Conservation (phyloP, 2,329 filamentous ascomycete genomes). For the Ilyonectria robusta region DNA sequence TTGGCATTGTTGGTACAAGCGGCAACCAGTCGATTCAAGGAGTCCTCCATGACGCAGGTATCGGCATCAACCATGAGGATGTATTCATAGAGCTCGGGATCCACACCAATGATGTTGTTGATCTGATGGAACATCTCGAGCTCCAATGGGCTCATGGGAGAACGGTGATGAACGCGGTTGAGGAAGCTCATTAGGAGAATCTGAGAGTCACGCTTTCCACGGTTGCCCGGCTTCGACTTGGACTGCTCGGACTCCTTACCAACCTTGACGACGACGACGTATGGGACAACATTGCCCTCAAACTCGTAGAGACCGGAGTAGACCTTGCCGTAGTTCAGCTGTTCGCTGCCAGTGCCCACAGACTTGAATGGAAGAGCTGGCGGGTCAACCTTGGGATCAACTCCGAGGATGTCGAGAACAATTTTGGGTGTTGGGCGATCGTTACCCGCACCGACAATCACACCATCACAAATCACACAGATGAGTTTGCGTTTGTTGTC, state of each 20-base stretch:
- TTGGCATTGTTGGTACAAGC: slow-evolving; percentile 94
- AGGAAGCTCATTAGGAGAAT: slow-evolving; percentile 97
- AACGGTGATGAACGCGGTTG: slow-evolving; percentile 95
- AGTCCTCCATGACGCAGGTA: slow-evolving; percentile 93
- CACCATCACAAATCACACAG: slow-evolving; percentile 95
- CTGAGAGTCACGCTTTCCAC: slow-evolving; percentile 98
- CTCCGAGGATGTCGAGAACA: slow-evolving; percentile 95
- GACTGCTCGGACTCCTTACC: slow-evolving; percentile 95
- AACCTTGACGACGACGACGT: slow-evolving; percentile 95
- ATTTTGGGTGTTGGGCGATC: slow-evolving; percentile 98
- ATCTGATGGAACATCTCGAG: slow-evolving; percentile 99
- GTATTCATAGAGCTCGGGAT: slow-evolving; percentile 97
- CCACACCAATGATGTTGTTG: slow-evolving; percentile 98
- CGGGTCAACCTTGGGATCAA: slow-evolving; percentile 96
- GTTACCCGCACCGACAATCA: slow-evolving; percentile 96
- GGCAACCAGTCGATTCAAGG: slow-evolving; percentile 91
- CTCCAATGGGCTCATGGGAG: slow-evolving; percentile 95
- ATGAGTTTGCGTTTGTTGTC: slow-evolving; percentile 99
- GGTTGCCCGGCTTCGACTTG: slow-evolving; percentile 95
- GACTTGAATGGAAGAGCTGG: slow-evolving; percentile 95
- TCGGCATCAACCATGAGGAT: slow-evolving; percentile 98
- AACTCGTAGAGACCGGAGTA: slow-evolving; percentile 98
- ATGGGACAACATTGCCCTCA: slow-evolving; percentile 97
- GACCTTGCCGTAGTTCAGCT: slow-evolving; percentile 98
- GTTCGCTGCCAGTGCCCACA: slow-evolving; percentile 88